These are phyloP conservation scores for Dioszegia hungarica DNA, from an alignment of 768 basidiomycete species.

Conservation along the genomic window DNA sequence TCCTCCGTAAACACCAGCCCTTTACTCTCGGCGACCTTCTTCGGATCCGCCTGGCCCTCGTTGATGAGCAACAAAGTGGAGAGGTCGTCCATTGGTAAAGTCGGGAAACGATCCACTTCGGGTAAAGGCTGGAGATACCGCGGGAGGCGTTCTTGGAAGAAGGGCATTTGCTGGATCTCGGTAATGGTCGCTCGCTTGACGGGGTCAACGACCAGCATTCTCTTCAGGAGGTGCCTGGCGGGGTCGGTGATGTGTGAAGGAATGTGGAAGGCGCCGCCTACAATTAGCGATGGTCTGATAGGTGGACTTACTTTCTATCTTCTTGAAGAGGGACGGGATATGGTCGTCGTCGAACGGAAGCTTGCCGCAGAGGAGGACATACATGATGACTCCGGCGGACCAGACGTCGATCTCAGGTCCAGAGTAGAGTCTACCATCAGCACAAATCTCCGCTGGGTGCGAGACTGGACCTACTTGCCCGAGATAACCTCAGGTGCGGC, in stretches of 20 bases:
- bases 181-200: slow-evolving; percentile 89
- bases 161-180: slow-evolving; percentile 85
- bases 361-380: slow-evolving; percentile 92
- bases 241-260: slow-evolving; percentile 75
- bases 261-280: slow-evolving; percentile 80
- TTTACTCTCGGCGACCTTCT: slow-evolving; percentile 40
- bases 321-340: slow-evolving; percentile 84
- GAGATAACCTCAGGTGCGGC: slow-evolving; percentile 97
- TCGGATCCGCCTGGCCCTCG: slow-evolving; percentile 41
- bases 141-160: slow-evolving; percentile 78
- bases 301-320: slow-evolving; percentile 65
- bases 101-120: slow-evolving; percentile 52
- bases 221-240: slow-evolving; percentile 69
- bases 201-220: slow-evolving; percentile 92
- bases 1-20: slow-evolving; percentile 67
- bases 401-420: slow-evolving; percentile 99
- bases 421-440: slow-evolving; percentile 62
- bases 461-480: slow-evolving; percentile 57
- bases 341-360: slow-evolving; percentile 98
- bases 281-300: not conserved
- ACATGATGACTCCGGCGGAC: slow-evolving; percentile 98
- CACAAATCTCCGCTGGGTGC: not conserved
- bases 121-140: slow-evolving; percentile 75
- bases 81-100: slow-evolving; percentile 35
- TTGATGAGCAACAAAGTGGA: slow-evolving; percentile 36